phyloP scores from a whole-genome alignment of 306 rosid species.

The Fagus sylvatica region DNA sequence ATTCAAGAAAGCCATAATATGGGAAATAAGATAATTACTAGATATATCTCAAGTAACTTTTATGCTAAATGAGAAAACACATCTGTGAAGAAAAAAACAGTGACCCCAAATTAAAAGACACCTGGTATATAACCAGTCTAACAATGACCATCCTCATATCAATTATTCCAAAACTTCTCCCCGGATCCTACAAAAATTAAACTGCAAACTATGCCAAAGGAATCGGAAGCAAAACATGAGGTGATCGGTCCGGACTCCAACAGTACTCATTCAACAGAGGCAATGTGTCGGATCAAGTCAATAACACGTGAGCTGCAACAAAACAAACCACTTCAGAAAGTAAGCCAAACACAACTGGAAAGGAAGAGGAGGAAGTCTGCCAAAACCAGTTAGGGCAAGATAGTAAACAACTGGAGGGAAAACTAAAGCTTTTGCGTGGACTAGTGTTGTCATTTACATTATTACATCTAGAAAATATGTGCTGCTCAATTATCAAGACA shows the following conservation, averaged over 20 bases:
- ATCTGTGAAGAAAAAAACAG: no score
- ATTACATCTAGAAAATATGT: no score
- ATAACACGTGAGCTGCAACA: constrained; percentile 45
- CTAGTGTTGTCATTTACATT: no score
- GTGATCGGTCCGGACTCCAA: neutral
- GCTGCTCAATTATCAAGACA: no score
- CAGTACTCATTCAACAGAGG: constrained; percentile 27
- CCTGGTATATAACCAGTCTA: neutral
- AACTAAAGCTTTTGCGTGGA: no score
- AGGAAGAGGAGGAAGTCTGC: neutral
- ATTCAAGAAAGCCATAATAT: no score
- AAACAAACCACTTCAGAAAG: neutral
- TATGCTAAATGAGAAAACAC: no score
- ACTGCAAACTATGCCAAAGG: neutral
- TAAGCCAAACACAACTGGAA: neutral
- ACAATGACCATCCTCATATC: neutral
- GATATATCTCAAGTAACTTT: no score
- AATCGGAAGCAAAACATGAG: neutral
- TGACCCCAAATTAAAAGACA: no score
- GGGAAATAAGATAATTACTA: no score
- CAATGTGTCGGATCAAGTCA: constrained; percentile 55
- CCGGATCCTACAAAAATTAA: neutral
- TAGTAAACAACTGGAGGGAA: no score
- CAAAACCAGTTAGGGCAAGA: no score
- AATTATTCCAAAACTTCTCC: constrained; percentile 11